phyloP scores from a whole-genome alignment of 148 eudicot genomes.

The Camellia lanceoleosa region DNA sequence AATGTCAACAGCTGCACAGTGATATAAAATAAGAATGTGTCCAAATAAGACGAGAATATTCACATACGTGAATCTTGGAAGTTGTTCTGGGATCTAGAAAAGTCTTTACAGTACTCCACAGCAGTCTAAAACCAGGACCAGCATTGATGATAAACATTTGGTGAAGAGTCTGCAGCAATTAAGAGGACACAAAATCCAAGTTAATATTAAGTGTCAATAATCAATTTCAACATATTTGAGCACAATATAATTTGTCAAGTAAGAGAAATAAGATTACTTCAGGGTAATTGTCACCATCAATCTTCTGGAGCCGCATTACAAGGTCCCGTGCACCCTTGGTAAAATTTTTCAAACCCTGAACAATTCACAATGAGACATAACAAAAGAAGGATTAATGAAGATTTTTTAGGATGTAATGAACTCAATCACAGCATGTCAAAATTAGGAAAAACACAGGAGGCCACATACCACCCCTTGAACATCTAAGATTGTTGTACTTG shows the following conservation, averaged over 20 bases:
- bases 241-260: not conserved
- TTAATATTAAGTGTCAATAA: conserved; percentile 9
- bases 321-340: conserved; percentile 84
- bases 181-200: not conserved
- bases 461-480: conserved; percentile 94
- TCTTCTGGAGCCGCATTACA: conserved; percentile 70
- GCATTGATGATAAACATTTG: conserved; percentile 97
- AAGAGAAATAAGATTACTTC: conserved; percentile 47
- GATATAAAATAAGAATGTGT: not conserved
- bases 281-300: conserved; percentile 94
- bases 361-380: not conserved
- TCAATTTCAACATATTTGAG: not conserved
- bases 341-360: conserved; percentile 79
- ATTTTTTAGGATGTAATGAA: not conserved
- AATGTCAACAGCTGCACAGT: not conserved
- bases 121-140: conserved; percentile 92
- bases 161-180: conserved; percentile 64
- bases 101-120: conserved; percentile 83
- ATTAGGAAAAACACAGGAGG: not conserved
- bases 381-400: not conserved
- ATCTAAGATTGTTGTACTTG: conserved; percentile 92
- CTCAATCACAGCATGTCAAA: not conserved
- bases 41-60: not conserved
- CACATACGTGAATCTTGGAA: conserved; percentile 82
- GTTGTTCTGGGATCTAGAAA: conserved; percentile 93